Evolutionary conservation across 768 basidiomycete genomes (phyloP), one percentile per base, ranked within the genome.

Genomic region (Lentinus tigrinus): DNA sequence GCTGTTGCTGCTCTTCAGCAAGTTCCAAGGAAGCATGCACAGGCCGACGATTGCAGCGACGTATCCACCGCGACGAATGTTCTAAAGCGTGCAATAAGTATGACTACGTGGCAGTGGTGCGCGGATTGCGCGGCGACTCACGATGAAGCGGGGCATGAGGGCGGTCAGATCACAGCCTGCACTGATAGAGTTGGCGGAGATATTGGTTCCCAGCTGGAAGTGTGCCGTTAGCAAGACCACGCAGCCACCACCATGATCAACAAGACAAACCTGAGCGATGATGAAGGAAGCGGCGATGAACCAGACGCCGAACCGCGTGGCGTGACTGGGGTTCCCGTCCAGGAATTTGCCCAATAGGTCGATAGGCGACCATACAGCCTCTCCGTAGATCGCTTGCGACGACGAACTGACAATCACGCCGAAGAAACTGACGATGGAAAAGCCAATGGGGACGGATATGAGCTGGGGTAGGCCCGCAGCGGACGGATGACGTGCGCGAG

Each of bases 151-250:
- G 54, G 92, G 91, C 63, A 84, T 77, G 28, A 93, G 78, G 3
- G 90, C 84, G 1, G 90, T 93, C 63, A 93, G 72, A 70, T 93
- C 91, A 66, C 89, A 91, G 14, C 92, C 90, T 3, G 91, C 90
- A 43, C 85, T 88, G 67, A 93, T 83, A 4, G 88, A 86, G 74
- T 93, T 93, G 28, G 90, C 91, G 10, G 89, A 87, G 65, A 90
- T 88, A 70, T 90, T 92, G 28, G 88, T 89, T 17, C 85, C 87
- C 62, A 56, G 53, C 53, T 59, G 54, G 31, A 6, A 11, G 31
- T 31, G 11, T 31, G 11, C 31, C 31, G 31, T 31, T 11, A 31
- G 44, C 54, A 26, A 55, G 55, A 49, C 40, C 24, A 16, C 56
- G 42, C 16, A 43, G n/a, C 37, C 47, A 23, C 19, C 37, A 53